These are phyloP conservation scores for Pachysandra terminalis DNA, from an alignment of 164 flowering plant species.

Conservation along the genomic window DNA sequence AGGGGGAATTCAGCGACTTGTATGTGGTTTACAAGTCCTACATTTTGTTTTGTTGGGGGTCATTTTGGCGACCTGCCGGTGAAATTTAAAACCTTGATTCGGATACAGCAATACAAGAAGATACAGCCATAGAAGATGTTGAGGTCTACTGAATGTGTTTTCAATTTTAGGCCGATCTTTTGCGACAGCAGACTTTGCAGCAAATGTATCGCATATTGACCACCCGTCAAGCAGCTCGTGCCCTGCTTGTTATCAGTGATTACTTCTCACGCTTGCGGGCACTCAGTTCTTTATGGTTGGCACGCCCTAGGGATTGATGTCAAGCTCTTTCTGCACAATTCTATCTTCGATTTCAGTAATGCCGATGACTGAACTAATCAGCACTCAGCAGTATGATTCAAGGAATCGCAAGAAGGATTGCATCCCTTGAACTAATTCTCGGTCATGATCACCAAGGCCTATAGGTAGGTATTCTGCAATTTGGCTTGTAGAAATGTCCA, in stretches of 20 bases:
- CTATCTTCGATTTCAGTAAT: background rate
- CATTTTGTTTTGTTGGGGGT: too few relatives aligned
- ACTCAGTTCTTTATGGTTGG: slow-evolving; percentile 83
- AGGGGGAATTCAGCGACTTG: too few relatives aligned
- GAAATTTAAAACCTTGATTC: too few relatives aligned
- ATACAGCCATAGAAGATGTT: too few relatives aligned
- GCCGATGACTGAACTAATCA: background rate
- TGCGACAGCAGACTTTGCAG: slow-evolving; percentile 82
- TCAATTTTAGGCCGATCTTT: slow-evolving; percentile 65
- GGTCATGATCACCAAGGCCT: background rate
- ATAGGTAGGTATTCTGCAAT: background rate
- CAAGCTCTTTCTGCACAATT: background rate
- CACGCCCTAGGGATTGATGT: slow-evolving; percentile 65
- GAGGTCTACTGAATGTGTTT: background rate
- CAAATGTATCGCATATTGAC: slow-evolving; percentile 82
- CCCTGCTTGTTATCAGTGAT: slow-evolving; percentile 64
- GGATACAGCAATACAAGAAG: too few relatives aligned
- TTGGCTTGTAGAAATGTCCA: background rate
- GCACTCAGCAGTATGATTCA: background rate
- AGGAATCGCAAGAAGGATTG: background rate
- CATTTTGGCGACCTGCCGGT: too few relatives aligned
- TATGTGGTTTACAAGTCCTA: too few relatives aligned
- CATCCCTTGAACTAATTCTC: background rate
- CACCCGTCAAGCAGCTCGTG: slow-evolving; percentile 86
- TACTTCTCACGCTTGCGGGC: slow-evolving; percentile 72